phyloP scores from a whole-genome alignment of 257 asterid species.

The Ligustrum vulgare region DNA sequence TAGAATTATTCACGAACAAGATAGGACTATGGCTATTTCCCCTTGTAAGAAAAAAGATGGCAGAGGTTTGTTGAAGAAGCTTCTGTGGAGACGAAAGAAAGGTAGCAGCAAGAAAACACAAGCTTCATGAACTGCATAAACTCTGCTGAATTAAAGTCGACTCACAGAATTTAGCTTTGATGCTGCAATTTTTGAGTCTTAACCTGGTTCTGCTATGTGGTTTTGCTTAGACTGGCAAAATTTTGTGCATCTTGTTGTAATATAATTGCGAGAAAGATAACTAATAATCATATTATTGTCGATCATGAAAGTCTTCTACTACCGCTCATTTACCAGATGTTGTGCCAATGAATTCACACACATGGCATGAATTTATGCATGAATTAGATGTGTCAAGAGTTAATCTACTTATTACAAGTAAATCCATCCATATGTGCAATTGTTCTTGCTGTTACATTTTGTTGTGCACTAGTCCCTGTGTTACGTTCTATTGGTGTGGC shows the following conservation, averaged over 20 bases:
- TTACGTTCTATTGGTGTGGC: no score
- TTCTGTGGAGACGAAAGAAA: constrained; percentile 53
- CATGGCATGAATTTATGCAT: not conserved
- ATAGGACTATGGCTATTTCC: constrained; percentile 51
- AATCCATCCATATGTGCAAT: no score
- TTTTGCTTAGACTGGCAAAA: not conserved
- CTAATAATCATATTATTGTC: not conserved
- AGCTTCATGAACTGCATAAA: constrained; percentile 23
- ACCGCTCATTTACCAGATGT: no score
- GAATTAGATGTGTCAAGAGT: no score
- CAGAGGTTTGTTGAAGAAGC: constrained; percentile 58
- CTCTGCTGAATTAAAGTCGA: not conserved
- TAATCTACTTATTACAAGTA: no score
- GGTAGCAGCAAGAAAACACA: constrained; percentile 41
- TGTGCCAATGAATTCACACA: not conserved
- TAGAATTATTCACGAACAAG: constrained; percentile 24
- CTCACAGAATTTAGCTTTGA: not conserved
- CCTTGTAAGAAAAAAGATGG: constrained; percentile 55
- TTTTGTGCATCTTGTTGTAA: not conserved
- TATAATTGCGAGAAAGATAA: no score
- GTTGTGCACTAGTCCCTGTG: no score
- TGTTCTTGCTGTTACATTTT: no score
- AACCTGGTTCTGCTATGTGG: not conserved
- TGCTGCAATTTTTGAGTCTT: not conserved
- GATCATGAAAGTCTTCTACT: not conserved